Evolutionary conservation across 2,329 filamentous ascomycete species (phyloP).

Genomic region (Ophiostoma australiae): DNA sequence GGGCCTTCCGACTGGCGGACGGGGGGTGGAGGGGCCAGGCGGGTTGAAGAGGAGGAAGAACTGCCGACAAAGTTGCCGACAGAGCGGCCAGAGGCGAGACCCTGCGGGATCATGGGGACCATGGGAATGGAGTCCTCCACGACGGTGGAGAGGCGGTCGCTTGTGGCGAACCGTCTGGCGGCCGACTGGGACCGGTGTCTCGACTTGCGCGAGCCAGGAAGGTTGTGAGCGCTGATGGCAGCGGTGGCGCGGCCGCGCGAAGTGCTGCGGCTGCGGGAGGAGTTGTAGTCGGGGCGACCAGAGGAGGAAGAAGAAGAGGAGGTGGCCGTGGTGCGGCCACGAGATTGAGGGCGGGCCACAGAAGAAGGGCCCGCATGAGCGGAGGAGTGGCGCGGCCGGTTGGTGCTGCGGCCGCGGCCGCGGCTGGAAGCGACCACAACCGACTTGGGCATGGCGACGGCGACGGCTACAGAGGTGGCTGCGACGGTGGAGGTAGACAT

Average conservation of each 20-base stretch:
- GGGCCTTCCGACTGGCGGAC: background rate
- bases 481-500: background rate
- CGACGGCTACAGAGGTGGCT: background rate
- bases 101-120: background rate
- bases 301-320: background rate
- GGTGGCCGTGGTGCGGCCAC: background rate
- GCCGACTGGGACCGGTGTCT: background rate
- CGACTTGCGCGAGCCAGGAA: background rate
- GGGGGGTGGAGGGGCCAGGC: background rate
- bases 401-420: background rate
- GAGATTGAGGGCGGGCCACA: background rate
- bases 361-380: background rate
- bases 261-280: background rate
- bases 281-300: background rate
- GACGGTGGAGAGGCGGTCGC: background rate
- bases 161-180: background rate
- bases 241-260: background rate
- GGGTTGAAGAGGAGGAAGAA: background rate
- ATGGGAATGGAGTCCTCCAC: background rate
- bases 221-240: background rate
- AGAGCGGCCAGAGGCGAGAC: background rate
- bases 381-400: background rate
- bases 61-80: background rate
- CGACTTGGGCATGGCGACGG: background rate
- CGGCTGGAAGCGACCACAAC: background rate